These are phyloP conservation scores for Fusarium sambucinum DNA, from an alignment of 2,329 filamentous ascomycete species.

Conservation along the genomic window DNA sequence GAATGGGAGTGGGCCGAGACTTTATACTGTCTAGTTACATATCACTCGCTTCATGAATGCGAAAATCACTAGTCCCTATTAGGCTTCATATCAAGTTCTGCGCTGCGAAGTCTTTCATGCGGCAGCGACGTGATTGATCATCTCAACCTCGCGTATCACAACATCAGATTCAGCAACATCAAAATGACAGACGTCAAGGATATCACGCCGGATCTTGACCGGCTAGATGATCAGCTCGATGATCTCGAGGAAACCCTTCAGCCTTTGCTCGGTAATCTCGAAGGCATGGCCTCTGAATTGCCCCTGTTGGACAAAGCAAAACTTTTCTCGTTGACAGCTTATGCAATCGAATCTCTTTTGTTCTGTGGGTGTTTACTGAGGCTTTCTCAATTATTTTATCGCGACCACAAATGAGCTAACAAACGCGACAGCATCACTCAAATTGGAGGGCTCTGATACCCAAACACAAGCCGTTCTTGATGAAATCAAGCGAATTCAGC, in stretches of 20 bases:
- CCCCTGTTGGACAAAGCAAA: slow-evolving; percentile 96
- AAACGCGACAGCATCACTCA: slow-evolving; percentile 70
- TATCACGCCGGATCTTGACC: slow-evolving; percentile 75
- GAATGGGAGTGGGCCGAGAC: not conserved
- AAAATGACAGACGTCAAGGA: slow-evolving; percentile 62
- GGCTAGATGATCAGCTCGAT: slow-evolving; percentile 83
- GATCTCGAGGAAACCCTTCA: slow-evolving; percentile 78
- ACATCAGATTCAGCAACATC: slow-evolving; percentile 1
- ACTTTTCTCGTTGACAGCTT: slow-evolving; percentile 87
- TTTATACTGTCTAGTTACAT: slow-evolving; percentile 12
- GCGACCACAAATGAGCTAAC: slow-evolving; percentile 1
- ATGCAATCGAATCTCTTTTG: slow-evolving; percentile 89
- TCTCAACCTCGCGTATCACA: slow-evolving; percentile 21
- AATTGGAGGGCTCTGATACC: slow-evolving; percentile 82
- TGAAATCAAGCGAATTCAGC: slow-evolving; percentile 87
- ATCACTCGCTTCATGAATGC: slow-evolving; percentile 20
- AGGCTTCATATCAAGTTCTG: slow-evolving; percentile 40
- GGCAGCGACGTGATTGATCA: slow-evolving; percentile 33
- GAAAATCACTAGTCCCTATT: slow-evolving; percentile 26
- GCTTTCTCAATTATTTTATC: not conserved
- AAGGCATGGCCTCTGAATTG: slow-evolving; percentile 78
- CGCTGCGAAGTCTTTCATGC: slow-evolving; percentile 38
- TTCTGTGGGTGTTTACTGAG: slow-evolving; percentile 71
- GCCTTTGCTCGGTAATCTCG: slow-evolving; percentile 77
- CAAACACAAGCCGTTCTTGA: slow-evolving; percentile 86